Evolutionary conservation across 306 rosid genomes (phyloP).

Genomic region (Rosa chinensis): DNA sequence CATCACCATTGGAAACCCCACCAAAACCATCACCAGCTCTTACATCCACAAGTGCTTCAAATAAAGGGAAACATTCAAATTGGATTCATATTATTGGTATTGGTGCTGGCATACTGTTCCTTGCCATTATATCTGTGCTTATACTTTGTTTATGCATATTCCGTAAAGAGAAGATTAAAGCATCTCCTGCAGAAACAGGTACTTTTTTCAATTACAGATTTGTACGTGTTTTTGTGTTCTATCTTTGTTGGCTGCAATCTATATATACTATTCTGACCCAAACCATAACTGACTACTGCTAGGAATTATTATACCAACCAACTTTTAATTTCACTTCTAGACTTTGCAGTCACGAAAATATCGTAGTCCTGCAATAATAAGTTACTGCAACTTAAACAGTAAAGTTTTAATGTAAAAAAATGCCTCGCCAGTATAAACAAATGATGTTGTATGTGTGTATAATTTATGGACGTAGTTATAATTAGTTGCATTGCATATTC

Average conservation of each 20-base stretch:
- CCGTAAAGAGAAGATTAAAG: slow-evolving; percentile 45
- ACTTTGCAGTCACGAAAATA: neutral
- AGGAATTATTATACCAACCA: slow-evolving; percentile 4
- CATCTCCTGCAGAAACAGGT: slow-evolving; percentile 62
- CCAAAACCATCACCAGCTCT: slow-evolving; percentile 39
- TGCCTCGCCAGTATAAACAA: neutral
- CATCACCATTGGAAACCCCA: slow-evolving; percentile 61
- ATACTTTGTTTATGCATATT: slow-evolving; percentile 57
- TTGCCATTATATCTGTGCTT: slow-evolving; percentile 55
- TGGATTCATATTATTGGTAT: slow-evolving; percentile 67
- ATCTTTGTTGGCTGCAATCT: slow-evolving; percentile 9
- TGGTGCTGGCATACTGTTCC: slow-evolving; percentile 65
- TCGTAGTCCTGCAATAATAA: neutral
- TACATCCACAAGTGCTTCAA: slow-evolving; percentile 45
- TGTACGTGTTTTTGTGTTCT: neutral
- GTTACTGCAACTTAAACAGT: neutral
- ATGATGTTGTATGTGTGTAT: neutral
- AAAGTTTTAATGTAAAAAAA: neutral
- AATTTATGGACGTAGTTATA: neutral
- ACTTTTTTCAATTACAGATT: slow-evolving; percentile 30
- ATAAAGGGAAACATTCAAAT: slow-evolving; percentile 53
- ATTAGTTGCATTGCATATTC: neutral
- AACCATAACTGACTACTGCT: slow-evolving; percentile 8
- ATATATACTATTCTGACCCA: slow-evolving; percentile 8
- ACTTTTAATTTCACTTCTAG: slow-evolving; percentile 20